phyloP scores from a whole-genome alignment of 2,329 filamentous ascomycete genomes.

The Botrytis fabae region DNA sequence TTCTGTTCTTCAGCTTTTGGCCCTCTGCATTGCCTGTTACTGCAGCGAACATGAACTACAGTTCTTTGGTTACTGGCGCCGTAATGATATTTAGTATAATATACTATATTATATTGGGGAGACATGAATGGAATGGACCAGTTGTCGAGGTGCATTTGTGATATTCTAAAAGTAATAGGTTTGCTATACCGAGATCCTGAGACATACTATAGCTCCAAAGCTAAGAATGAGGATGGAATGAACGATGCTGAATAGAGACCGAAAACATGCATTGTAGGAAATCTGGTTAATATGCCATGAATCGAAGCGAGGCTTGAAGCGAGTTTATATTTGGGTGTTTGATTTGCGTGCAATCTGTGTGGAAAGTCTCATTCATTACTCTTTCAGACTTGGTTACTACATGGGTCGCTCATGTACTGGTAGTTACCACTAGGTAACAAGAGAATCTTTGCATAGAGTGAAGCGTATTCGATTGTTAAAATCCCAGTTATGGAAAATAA shows the following conservation, averaged over 20 bases:
- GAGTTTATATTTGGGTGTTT: not conserved
- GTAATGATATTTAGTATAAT: constrained; percentile 19
- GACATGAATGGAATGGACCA: not conserved
- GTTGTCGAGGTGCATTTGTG: not conserved
- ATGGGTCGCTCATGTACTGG: not conserved
- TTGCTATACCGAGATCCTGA: not conserved
- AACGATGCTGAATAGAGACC: not conserved
- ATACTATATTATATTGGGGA: constrained; percentile 16
- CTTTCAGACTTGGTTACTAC: not conserved
- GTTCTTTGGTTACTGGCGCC: constrained; percentile 20
- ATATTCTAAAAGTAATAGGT: not conserved
- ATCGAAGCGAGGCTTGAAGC: not conserved
- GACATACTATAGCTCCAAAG: not conserved
- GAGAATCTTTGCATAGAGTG: not conserved
- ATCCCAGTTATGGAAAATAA: not conserved
- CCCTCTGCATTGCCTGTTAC: constrained; percentile 44
- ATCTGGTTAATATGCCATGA: not conserved
- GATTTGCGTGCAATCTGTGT: not conserved
- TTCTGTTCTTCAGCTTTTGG: constrained; percentile 48
- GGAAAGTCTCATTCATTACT: not conserved
- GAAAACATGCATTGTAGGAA: not conserved
- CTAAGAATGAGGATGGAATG: not conserved
- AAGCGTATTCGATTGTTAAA: not conserved
- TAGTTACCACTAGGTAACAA: not conserved
- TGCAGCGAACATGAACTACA: constrained; percentile 49